A percentile compares a stretch with the other conserved stretches of the same genome.
Evolutionary conservation across 2,329 filamentous ascomycete genomes (phyloP).

Genomic region (Corynespora cassiicola): DNA sequence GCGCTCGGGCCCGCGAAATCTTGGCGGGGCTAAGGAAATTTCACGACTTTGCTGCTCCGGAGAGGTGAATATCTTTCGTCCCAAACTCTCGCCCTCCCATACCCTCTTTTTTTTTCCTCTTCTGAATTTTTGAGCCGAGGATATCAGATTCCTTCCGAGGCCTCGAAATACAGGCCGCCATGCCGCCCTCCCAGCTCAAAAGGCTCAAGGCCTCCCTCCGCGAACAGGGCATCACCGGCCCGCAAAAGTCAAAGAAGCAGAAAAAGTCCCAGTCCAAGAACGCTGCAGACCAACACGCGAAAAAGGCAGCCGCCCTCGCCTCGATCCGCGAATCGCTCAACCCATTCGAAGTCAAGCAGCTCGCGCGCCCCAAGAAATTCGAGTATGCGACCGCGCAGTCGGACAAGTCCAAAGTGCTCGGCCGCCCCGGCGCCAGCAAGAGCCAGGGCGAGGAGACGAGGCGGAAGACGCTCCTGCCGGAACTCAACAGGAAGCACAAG

Average conservation of each 20-base stretch:
- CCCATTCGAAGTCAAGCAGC: slow-evolving; percentile 91
- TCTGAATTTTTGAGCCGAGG: too few relatives aligned
- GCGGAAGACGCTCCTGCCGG: slow-evolving; percentile 81
- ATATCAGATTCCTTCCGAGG: background rate
- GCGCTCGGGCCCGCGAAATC: too few relatives aligned
- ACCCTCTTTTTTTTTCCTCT: too few relatives aligned
- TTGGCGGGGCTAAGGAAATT: too few relatives aligned
- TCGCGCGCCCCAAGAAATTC: slow-evolving; percentile 80
- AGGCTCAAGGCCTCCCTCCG: slow-evolving; percentile 89
- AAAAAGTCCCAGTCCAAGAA: slow-evolving; percentile 74
- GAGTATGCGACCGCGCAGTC: slow-evolving; percentile 74
- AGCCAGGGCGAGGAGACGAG: slow-evolving; percentile 87
- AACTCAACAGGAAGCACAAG: slow-evolving; percentile 89
- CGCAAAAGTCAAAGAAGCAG: slow-evolving; percentile 94
- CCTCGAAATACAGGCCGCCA: slow-evolving; percentile 51
- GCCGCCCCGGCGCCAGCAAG: slow-evolving; percentile 83
- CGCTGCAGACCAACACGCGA: slow-evolving; percentile 74
- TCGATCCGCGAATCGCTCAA: slow-evolving; percentile 96
- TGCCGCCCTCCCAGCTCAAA: slow-evolving; percentile 97
- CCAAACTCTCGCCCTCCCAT: too few relatives aligned
- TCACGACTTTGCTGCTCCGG: too few relatives aligned
- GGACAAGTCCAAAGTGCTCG: slow-evolving; percentile 64
- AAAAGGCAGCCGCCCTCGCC: slow-evolving; percentile 78
- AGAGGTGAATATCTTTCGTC: too few relatives aligned
- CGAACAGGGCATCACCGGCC: slow-evolving; percentile 88